Conservation (phyloP, 2,329 filamentous ascomycete species). For the Aspergillus transmontanensis region DNA sequence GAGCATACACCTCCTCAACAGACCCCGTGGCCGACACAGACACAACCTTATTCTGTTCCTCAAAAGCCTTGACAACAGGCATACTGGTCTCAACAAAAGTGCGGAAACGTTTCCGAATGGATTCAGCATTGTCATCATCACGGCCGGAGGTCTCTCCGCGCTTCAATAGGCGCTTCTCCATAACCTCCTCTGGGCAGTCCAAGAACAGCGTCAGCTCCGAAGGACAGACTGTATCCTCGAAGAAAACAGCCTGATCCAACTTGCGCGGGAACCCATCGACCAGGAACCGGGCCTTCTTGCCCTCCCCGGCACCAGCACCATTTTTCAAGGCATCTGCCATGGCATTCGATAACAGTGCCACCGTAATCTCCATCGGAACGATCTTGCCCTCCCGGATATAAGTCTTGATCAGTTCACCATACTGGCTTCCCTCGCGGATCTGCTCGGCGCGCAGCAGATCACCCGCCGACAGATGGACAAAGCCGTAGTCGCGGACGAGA, state of each 20-base stretch:
- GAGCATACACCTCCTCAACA: slow-evolving; percentile 66
- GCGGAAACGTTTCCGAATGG: slow-evolving; percentile 93
- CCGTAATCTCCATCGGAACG: slow-evolving; percentile 98
- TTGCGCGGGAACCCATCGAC: slow-evolving; percentile 89
- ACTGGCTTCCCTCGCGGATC: slow-evolving; percentile 79
- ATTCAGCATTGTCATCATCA: slow-evolving; percentile 90
- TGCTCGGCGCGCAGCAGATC: slow-evolving; percentile 94
- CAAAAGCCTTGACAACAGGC: slow-evolving; percentile 90
- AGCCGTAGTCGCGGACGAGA: slow-evolving; percentile 83
- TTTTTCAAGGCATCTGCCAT: slow-evolving; percentile 72
- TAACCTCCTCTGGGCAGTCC: slow-evolving; percentile 86
- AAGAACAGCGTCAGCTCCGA: slow-evolving; percentile 89
- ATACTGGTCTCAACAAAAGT: slow-evolving; percentile 95
- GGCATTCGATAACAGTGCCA: slow-evolving; percentile 89
- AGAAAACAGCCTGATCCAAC: slow-evolving; percentile 93
- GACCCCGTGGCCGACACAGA: slow-evolving; percentile 72
- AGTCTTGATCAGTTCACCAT: slow-evolving; percentile 87
- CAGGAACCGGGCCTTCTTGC: slow-evolving; percentile 68
- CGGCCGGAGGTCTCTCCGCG: slow-evolving; percentile 91
- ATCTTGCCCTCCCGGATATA: slow-evolving; percentile 95
- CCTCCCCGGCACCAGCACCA: slow-evolving; percentile 37
- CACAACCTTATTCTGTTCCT: slow-evolving; percentile 74
- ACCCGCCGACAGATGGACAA: slow-evolving; percentile 90
- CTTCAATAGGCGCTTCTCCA: slow-evolving; percentile 82
- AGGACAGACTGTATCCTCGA: slow-evolving; percentile 84